These are phyloP conservation scores for Metarhizium brunneum DNA, from an alignment of 2,329 filamentous ascomycete species.

Conservation along the genomic window DNA sequence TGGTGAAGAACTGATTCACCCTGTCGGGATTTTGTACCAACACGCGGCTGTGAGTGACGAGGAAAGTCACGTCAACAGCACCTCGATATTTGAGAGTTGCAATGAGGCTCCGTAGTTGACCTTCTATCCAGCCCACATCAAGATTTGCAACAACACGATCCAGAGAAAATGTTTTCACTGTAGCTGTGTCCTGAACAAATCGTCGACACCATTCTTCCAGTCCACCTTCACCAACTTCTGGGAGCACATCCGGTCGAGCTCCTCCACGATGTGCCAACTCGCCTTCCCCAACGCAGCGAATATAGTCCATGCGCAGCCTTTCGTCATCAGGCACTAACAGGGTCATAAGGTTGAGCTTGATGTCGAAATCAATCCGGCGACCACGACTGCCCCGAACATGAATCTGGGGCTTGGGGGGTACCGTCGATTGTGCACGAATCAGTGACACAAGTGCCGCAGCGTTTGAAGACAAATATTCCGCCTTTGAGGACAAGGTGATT, in stretches of 20 bases:
- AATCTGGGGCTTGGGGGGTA: conserved; percentile 47
- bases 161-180: conserved; percentile 39
- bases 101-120: conserved; percentile 41
- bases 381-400: conserved; percentile 37
- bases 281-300: conserved; percentile 38
- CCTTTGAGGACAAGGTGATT: conserved; percentile 36
- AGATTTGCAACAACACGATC: conserved; percentile 45
- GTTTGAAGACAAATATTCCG: conserved; percentile 38
- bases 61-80: conserved; percentile 37
- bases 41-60: conserved; percentile 39
- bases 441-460: conserved; percentile 35
- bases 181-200: conserved; percentile 35
- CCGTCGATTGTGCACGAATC: conserved; percentile 36
- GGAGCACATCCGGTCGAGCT: conserved; percentile 29
- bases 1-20: conserved; percentile 45
- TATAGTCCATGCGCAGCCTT: conserved; percentile 39
- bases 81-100: conserved; percentile 41
- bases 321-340: conserved; percentile 40
- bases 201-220: conserved; percentile 40
- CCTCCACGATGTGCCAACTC: conserved; percentile 43
- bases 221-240: conserved; percentile 32
- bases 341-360: conserved; percentile 45
- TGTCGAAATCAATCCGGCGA: conserved; percentile 38
- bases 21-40: conserved; percentile 41
- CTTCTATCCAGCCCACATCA: conserved; percentile 45